A percentile compares a stretch with the other conserved stretches of the same genome.
phyloP scores from a whole-genome alignment of 2,329 filamentous ascomycete species.

The Chalaropsis ovoidea region DNA sequence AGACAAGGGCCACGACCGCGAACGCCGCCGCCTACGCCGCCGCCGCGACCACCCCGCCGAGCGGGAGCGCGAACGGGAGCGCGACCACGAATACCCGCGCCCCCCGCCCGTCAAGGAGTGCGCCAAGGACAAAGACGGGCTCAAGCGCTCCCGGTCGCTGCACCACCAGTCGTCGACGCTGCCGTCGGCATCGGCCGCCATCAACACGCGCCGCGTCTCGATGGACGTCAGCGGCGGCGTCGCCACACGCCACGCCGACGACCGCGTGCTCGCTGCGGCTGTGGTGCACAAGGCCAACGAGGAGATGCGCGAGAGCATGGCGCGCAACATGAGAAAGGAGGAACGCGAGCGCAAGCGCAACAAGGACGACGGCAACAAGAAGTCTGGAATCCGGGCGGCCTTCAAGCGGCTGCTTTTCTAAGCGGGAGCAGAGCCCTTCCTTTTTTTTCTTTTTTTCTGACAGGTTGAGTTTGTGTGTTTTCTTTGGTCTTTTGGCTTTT shows the following conservation, averaged over 20 bases:
- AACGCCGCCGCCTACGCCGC: conserved; percentile 10
- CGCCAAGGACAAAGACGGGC: conserved; percentile 1
- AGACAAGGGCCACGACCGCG: neutral
- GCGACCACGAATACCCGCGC: neutral
- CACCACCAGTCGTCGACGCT: conserved; percentile 10
- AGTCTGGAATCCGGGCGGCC: conserved; percentile 24
- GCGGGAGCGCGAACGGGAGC: neutral
- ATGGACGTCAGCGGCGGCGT: conserved; percentile 8
- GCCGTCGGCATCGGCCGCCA: neutral
- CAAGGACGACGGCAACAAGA: conserved; percentile 25
- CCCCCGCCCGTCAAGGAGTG: neutral
- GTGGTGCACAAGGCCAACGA: conserved; percentile 13
- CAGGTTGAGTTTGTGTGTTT: neutral
- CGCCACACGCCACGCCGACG: neutral
- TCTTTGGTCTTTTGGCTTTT: neutral
- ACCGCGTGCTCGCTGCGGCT: neutral
- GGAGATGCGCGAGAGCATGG: conserved; percentile 8
- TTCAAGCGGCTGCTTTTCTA: conserved; percentile 25
- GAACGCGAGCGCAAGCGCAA: conserved; percentile 24
- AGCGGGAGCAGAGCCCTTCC: neutral
- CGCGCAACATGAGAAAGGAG: conserved; percentile 16
- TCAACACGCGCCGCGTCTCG: conserved; percentile 12
- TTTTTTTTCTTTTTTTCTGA: neutral
- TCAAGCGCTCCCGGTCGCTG: conserved; percentile 16
- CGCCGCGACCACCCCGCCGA: neutral